phyloP scores from a whole-genome alignment of 768 basidiomycete species.

The Lyophyllum decastes region DNA sequence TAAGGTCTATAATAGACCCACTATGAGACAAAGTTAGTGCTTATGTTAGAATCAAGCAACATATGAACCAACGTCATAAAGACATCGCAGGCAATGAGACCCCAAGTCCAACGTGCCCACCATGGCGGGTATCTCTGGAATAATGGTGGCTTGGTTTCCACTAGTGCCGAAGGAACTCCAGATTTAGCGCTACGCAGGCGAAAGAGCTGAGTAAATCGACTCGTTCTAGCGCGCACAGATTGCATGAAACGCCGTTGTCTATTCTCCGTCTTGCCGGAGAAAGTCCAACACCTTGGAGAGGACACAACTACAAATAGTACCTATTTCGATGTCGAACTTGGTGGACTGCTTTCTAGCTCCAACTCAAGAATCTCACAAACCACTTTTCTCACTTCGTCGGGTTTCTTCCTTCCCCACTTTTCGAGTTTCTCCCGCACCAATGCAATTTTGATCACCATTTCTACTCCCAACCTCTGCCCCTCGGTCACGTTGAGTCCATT shows the following conservation, averaged over 20 bases:
- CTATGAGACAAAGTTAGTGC: constrained; percentile 13
- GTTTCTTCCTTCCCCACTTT: background rate
- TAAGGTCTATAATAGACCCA: constrained; percentile 32
- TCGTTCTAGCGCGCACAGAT: constrained; percentile 7
- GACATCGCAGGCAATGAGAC: constrained; percentile 29
- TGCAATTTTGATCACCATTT: background rate
- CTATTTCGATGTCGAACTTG: constrained; percentile 14
- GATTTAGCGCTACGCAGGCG: constrained; percentile 8
- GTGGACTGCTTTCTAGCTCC: constrained; percentile 13
- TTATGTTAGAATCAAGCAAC: background rate
- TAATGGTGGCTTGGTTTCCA: constrained; percentile 21
- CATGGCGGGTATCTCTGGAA: constrained; percentile 30
- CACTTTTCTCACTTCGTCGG: constrained; percentile 13
- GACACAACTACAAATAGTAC: constrained; percentile 9
- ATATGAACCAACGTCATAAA: constrained; percentile 29
- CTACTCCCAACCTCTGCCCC: background rate
- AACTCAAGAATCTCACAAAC: constrained; percentile 29
- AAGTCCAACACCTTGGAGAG: background rate
- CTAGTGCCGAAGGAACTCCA: constrained; percentile 3
- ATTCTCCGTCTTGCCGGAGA: background rate
- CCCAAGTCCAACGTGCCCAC: constrained; percentile 32
- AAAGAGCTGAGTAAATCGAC: constrained; percentile 11
- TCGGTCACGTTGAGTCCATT: constrained; percentile 1
- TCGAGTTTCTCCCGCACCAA: background rate
- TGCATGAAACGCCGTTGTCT: constrained; percentile 9